Conservation (phyloP, 176 grass and related monocot species). For the Oryza glumipatula region DNA sequence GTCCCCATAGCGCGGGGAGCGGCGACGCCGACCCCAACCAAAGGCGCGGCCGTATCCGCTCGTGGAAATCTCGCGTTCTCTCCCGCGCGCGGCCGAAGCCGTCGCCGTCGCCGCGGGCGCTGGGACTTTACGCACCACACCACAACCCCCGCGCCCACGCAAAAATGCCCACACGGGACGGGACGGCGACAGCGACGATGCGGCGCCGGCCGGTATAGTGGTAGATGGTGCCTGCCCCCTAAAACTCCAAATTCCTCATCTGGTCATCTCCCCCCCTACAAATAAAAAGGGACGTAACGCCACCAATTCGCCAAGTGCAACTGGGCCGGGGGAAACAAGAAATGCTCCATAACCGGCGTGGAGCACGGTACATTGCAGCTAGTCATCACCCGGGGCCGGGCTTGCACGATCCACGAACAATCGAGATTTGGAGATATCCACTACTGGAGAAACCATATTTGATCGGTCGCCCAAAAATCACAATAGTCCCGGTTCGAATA, state of each 20-base stretch:
- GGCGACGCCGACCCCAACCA: slow-evolving; percentile 28
- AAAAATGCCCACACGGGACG: background rate
- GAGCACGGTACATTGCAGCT: too few species aligned
- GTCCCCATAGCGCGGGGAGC: slow-evolving; percentile 31
- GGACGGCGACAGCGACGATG: slow-evolving; percentile 21
- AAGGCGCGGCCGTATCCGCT: slow-evolving; percentile 3
- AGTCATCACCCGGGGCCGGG: too few species aligned
- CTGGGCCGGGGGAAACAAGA: too few species aligned
- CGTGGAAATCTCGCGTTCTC: slow-evolving; percentile 6
- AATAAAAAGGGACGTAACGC: background rate
- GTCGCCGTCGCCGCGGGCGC: background rate
- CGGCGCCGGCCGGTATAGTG: too few species aligned
- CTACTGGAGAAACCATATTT: too few species aligned
- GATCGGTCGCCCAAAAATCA: too few species aligned
- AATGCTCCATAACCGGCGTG: too few species aligned
- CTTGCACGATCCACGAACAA: too few species aligned
- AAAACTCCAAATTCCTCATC: background rate
- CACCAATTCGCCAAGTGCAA: too few species aligned
- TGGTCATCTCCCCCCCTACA: background rate
- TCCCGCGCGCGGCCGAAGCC: background rate
- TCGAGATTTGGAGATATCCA: too few species aligned
- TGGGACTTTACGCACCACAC: slow-evolving; percentile 20
- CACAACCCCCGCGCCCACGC: slow-evolving; percentile 5
- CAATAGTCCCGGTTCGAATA: too few species aligned
- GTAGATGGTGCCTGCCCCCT: background rate